Evolutionary conservation across 140 eudicot genomes (phyloP).

Genomic region (Anethum foeniculum): DNA sequence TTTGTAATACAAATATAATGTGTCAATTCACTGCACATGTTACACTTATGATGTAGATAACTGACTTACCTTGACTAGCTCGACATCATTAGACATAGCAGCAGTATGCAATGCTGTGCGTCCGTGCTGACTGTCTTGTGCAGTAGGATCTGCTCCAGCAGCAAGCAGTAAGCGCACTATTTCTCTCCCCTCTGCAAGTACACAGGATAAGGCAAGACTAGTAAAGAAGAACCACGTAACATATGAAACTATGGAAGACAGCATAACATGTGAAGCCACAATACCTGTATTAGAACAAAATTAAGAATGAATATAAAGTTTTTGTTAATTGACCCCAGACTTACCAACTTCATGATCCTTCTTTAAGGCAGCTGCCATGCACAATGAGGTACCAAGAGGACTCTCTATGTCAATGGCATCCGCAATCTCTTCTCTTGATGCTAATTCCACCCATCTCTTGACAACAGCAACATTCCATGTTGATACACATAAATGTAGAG

Average conservation of each 20-base stretch:
- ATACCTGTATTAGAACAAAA: neutral
- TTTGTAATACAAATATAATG: no score
- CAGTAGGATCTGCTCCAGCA: conserved; percentile 90
- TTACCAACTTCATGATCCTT: conserved; percentile 91
- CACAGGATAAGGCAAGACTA: neutral
- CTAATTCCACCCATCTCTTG: conserved; percentile 88
- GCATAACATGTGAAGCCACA: neutral
- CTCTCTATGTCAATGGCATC: conserved; percentile 78
- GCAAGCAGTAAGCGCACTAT: conserved; percentile 67
- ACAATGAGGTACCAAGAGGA: conserved; percentile 83
- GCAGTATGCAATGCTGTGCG: conserved; percentile 94
- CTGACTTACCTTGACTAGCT: conserved; percentile 71
- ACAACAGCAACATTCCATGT: conserved; percentile 97
- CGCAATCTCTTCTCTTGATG: conserved; percentile 63
- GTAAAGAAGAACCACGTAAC: neutral
- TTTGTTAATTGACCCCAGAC: conserved; percentile 13
- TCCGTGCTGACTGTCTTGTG: conserved; percentile 77
- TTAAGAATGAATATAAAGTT: neutral
- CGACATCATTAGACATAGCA: conserved; percentile 87
- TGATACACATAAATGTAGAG: conserved; percentile 66
- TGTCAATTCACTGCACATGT: neutral
- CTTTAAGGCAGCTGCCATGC: conserved; percentile 92
- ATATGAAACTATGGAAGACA: neutral
- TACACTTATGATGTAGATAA: conserved; percentile 8
- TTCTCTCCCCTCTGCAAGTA: conserved; percentile 82